Base-by-base conservation (phyloP, 2,329 filamentous ascomycete species). In the Neofusicoccum sp. region DNA sequence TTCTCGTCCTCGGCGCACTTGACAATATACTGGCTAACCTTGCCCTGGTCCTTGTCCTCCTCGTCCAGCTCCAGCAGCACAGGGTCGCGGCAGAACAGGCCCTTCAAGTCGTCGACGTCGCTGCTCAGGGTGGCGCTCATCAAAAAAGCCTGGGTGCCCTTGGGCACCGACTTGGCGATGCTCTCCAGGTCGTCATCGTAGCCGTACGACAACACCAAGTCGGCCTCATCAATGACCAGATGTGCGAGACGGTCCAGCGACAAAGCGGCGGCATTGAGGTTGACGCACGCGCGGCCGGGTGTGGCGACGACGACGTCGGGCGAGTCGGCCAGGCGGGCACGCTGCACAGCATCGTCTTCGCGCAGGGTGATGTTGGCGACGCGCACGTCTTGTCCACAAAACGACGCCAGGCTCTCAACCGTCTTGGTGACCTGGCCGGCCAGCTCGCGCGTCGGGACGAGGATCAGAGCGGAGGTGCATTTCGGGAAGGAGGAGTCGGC, bases 1-100 rank as follows among this genome's bases (percentile, higher is more conserved):
- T 99, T 99, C 71, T 98, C 95, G 68, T 98, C 94, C 78, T 99
- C 95, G n/a, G 87, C 92, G 69, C 93, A 96, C 84, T 89, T 92
- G 67, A 97, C 90, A 34, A 93, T 87, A 72, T 93, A 97, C 78
- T 98, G 95, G 61, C 88, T 91, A 33, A 98, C 84, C 4, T 87
- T 89, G 66, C 89, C 87, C 22, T 88, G 87, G 67, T 92, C 89
- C 28, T 89, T 88, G 68, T 96, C 91, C 56, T 89, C 85, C 67
- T 96, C 92, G 66, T 95, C 90, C 16, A 99, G 79, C 72, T 96
- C 89, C 68, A 99, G 79, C 47, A 95, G 78, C 1, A 87, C 88
- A 0, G 94, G 93, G 70, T 90, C 88, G 48, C 89, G 85, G 75
- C 92, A 95, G 77, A 99, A 96, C 34, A 97, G 83, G 2, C 86